Evolutionary conservation across 352 stramenopile genomes (phyloP), one percentile per base, ranked within the genome.

Genomic region (Phytophthora pseudosyringae): DNA sequence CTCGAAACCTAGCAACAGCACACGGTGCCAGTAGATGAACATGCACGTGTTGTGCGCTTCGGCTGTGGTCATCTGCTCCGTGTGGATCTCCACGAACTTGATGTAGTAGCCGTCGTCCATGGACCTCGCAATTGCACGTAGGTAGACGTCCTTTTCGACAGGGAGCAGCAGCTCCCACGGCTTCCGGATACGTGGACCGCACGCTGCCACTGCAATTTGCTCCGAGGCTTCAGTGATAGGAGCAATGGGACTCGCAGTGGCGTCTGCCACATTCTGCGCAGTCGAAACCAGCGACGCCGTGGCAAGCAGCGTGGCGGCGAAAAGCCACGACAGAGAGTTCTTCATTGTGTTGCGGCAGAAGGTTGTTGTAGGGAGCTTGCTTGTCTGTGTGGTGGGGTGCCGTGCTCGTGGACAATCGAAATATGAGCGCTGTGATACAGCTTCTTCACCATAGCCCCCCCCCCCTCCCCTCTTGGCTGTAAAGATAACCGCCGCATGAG

Each of bases 11-110:
- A 95, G 69, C 11, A 96, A 64, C 55, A 96, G 62, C 33, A 81
- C 43, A 25, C 89, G 89, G 61, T 96, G 89, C 89, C 89, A 96
- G 58, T 93, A 95, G 56, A 95, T 36, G 50, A 96, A 96, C 83
- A 95, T 94, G 60, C 87, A 95, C 64, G 86, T 95, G 44, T 83
- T 79, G 62, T 96, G 89, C 15, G 89, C 89, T 69, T 96, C 87
- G 0, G 63, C 54, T 0, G 83, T 88, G 44, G 83, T 93, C 84
- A 94, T 92, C 56, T 86, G 75, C 72, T 96, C 83, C 45, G 83
- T 91, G 68, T 96, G 89, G 64, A 95, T 88, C 71, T 94, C 83
- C 16, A 95, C 78, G 45, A 96, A 96, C 59, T 90, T 90, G 67
- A 94, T 88, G 59, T 96, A 94, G 44, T 88, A 77, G 10, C 87